Evolutionary conservation across 345 rosid genomes (phyloP), one percentile per base, ranked within the genome.

Genomic region (Garcia nutans): DNA sequence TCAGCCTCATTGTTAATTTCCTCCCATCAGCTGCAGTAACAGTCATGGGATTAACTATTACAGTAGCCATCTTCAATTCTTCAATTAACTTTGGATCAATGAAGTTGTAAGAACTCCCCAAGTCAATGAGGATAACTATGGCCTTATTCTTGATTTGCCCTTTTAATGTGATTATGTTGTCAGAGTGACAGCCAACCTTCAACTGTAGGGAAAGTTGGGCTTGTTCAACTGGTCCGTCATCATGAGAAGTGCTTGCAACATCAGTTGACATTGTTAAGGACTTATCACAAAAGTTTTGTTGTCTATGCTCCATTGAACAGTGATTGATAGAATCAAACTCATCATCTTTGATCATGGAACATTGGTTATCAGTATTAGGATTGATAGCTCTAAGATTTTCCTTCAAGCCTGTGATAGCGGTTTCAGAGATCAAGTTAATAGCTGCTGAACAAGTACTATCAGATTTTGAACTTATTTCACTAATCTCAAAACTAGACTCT

Each of bases 331-430:
- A 19, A 57, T 74, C 26, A 7, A 28, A 67, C 37, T 64, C 79
- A 58, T 61, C 71, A 37, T 78, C 79, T 63, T 55, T 64, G 64
- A 67, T 19, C 61, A 11, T 45, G 26, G 52, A 64, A 68, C 47
- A 71, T 12, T 67, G 58, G 23, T 77, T 70, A 60, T 52, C 55
- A 13, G 71, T 73, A 65, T 63, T 73, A 74, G 15, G 62, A 42
- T 68, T 65, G 49, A 68, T 58, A 26, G 71, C 83, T 63, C 19
- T 71, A 70, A 72, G 41, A 58, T 81, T 79, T 75, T 23, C 70
- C 80, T 75, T 72, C 74, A 65, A 68, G 28, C 63, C 70, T 60
- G 64, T 59, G 31, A 45, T 65, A 65, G 70, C 65, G 20, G 57
- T 42, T 64, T 71, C 72, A 24, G 82, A 55, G 7, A 66, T 62